phyloP scores from a whole-genome alignment of 78 protist genomes.

The Speleostelium caveatum region DNA sequence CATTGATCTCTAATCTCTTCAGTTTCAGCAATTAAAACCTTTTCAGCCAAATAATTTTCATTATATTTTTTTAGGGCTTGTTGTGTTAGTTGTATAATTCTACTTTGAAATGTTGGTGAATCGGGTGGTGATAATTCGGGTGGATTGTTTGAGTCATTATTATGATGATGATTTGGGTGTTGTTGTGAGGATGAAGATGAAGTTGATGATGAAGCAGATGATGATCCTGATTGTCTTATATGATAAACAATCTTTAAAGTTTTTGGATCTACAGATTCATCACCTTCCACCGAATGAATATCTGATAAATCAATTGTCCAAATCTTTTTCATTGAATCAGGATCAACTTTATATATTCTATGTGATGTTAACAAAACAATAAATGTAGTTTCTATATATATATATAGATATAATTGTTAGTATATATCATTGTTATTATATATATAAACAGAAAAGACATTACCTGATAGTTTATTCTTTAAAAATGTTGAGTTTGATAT shows the following conservation, averaged over 20 bases:
- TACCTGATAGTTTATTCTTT: slow-evolving; percentile 41
- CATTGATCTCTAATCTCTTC: slow-evolving; percentile 70
- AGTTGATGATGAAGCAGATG: not conserved
- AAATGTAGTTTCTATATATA: slow-evolving; percentile 37
- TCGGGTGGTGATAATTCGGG: slow-evolving; percentile 61
- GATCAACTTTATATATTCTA: slow-evolving; percentile 44
- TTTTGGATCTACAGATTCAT: slow-evolving; percentile 62
- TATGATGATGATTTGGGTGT: not conserved
- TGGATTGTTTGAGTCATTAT: slow-evolving; percentile 6
- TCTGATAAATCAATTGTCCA: slow-evolving; percentile 63
- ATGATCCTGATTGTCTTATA: not conserved
- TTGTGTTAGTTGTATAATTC: not conserved
- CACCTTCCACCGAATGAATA: slow-evolving; percentile 66
- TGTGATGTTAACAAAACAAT: slow-evolving; percentile 46
- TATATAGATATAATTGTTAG: no score
- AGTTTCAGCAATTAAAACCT: slow-evolving; percentile 44
- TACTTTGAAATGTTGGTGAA: slow-evolving; percentile 47
- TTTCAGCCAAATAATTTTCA: slow-evolving; percentile 22
- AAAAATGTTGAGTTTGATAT: slow-evolving; percentile 45
- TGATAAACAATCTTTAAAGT: slow-evolving; percentile 57
- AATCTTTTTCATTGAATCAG: slow-evolving; percentile 41
- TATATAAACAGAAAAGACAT: not conserved
- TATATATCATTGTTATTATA: not conserved
- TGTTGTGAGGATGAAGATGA: not conserved
- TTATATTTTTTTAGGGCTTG: not conserved